Evolutionary conservation across 306 rosid genomes (phyloP), one percentile per base, ranked within the genome.

Genomic region (cucumber (Cucumis sativus)): DNA sequence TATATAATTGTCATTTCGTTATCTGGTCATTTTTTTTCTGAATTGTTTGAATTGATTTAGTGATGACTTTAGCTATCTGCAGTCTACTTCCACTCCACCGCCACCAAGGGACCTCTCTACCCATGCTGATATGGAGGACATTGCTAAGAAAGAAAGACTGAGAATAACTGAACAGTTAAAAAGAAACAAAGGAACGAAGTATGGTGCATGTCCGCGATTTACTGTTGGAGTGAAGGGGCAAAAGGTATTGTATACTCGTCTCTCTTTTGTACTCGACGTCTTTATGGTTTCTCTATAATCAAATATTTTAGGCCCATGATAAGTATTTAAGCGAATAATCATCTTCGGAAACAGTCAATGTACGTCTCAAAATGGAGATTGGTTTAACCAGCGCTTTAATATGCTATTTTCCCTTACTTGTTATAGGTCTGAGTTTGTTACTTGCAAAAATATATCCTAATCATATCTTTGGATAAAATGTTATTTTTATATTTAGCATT

Each of bases 161-260:
- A 77, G 84, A 57, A 93, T 52, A 52, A 52, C 86, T 84, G 84
- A 85, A 58, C 86, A 85, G 54, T 82, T 82, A 82, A 87, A 90
- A 52, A 81, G 63, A 70, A 80, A 80, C 80, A 91, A 79, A 84
- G 96, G 92, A 74, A 37, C 86, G 30, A 79, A 51, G 47, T 58
- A 49, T 52, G 88, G 93, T 70, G 87, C 94, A 73, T 89, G 83
- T 80, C 98, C 98, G 67, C 84, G 84, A 11, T 90, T 86, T 88
- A 78, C 35, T 54, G 91, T 92, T 66, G 84, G 89, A n/a, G 86
- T 84, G 69, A 92, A 89, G 83, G 98, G 98, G 75, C 89, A 88
- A 73, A 87, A 86, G 98, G 98, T 94, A 78, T 25, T 58, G 15
- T 47, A 8, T 49, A 4, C 28, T 40, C 18, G 21, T 40, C n/a